These are phyloP conservation scores for Rhizopogon rudus DNA, from an alignment of 768 basidiomycete species.

Conservation along the genomic window DNA sequence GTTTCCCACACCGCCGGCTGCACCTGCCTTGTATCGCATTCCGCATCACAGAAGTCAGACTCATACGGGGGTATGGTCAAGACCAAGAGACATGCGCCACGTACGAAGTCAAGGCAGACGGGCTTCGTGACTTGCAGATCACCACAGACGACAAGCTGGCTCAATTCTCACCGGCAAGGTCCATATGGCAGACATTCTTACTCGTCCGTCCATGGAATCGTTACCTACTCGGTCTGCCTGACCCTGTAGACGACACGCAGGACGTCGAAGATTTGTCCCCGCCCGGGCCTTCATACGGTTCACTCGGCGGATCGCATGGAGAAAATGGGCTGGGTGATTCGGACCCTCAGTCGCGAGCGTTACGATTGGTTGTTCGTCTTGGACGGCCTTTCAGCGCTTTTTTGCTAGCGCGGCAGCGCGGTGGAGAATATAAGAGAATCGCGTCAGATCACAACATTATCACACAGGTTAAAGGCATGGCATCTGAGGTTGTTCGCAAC, in stretches of 20 bases:
- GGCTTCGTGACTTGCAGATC: too few species aligned
- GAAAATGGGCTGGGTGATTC: background rate
- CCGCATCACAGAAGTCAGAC: background rate
- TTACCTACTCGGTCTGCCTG: background rate
- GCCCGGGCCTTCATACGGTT: background rate
- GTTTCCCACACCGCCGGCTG: background rate
- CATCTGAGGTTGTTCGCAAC: background rate
- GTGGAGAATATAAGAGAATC: background rate
- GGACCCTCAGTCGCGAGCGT: background rate
- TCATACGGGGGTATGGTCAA: too few species aligned
- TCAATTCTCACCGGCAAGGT: too few species aligned
- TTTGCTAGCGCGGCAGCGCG: background rate
- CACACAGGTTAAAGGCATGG: background rate
- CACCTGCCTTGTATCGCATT: background rate
- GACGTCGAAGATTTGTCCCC: background rate
- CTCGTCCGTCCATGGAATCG: background rate
- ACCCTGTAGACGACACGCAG: too few species aligned
- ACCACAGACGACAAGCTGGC: too few species aligned
- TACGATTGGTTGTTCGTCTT: background rate
- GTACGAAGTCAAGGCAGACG: too few species aligned
- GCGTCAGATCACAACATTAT: background rate
- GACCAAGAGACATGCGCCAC: background rate
- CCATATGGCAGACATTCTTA: background rate
- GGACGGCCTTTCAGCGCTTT: background rate
- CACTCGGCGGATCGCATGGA: background rate